Base-by-base conservation (phyloP, 345 rosid genomes). In the Punica granatum region DNA sequence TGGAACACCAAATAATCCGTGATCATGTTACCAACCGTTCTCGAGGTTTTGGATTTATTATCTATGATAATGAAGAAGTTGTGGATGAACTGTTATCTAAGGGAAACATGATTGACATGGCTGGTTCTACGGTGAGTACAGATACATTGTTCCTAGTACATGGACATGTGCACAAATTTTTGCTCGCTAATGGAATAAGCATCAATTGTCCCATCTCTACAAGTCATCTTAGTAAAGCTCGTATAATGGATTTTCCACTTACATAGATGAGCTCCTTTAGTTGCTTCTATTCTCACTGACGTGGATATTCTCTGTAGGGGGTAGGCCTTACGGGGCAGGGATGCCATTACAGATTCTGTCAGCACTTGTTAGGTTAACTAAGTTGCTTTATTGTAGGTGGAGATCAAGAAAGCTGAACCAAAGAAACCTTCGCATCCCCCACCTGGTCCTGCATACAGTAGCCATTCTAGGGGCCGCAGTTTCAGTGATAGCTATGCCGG, bases 391-490 rank as follows among this genome's bases (percentile, higher is more conserved):
- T 90, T 92, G 96, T 92, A 92, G 98, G 98, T 91, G 91, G 97
- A 94, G 88, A 86, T 94, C 95, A 91, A 91, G 92, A 94, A 94
- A 86, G 99, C 99, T 60, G 99, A 94, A 91, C 99, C 99, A 86
- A 89, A 89, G 96, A 91, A 94, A 91, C 69, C 86, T 73, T 86
- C 90, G 63, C 89, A 87, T 90, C 96, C 92, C 74, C 90, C 95
- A 78, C 88, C 91, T 75, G 84, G 85, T 82, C 76, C 90, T 76
- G 61, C 83, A 56, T 88, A 81, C 65, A 88, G 95, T 88, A 84
- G 88, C 81, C 75, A 88, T 68, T 80, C 86, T 86, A 86, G 90
- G 88, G 72, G 78, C 58, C 90, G 86, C 78, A 80, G 88, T 68
- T 84, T 70, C 77, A 81, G 78, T 61, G 92, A 86, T 74, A 83